These are phyloP conservation scores for Rhododendron williamsianum DNA, from an alignment of 148 eudicot genomes.

Conservation along the genomic window DNA sequence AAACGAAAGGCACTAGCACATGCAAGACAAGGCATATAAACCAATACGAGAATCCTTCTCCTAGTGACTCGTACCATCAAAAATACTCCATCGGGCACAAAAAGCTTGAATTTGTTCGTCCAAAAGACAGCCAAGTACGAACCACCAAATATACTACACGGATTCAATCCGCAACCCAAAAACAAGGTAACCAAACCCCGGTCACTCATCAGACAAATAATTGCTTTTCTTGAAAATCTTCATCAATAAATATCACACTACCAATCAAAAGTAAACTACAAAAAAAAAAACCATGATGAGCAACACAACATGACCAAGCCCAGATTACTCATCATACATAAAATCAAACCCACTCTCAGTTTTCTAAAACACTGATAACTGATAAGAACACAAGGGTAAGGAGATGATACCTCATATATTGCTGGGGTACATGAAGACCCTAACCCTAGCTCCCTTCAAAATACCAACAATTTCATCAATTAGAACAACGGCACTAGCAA, in stretches of 20 bases:
- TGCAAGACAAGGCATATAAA: background rate
- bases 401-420: constrained; percentile 31
- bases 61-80: background rate
- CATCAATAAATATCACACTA: background rate
- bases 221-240: background rate
- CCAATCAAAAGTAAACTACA: background rate
- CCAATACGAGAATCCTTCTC: background rate
- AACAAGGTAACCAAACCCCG: background rate
- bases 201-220: background rate
- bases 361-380: background rate
- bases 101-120: background rate
- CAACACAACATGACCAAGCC: background rate
- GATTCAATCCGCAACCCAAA: background rate
- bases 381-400: background rate
- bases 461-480: background rate
- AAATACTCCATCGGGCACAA: background rate
- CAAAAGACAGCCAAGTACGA: background rate
- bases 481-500: background rate
- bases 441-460: constrained; percentile 38
- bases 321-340: background rate
- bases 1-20: background rate
- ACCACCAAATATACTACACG: background rate
- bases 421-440: constrained; percentile 56
- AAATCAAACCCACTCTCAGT: background rate
- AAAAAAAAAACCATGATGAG: background rate